Evolutionary conservation across 805 yeast species (phyloP), one percentile per base, ranked within the genome.

Genomic region (Saccharomycopsis babjevae): DNA sequence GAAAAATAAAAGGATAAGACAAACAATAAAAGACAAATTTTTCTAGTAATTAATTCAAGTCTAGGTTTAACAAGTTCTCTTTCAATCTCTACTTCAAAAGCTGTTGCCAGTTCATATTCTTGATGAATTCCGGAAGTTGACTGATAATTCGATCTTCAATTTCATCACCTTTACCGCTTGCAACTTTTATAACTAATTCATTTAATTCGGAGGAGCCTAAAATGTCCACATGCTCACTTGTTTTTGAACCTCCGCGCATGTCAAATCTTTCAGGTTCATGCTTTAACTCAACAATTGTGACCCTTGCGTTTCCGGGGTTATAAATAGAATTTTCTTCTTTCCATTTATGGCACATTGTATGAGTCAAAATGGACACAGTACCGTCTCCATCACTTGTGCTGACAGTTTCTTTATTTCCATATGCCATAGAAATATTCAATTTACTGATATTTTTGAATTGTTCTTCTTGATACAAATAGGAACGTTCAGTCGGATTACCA

Each of bases 181-280:
- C 97, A 18, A 94, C 90, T 64, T 81, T 81, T 59, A 93, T 75
- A 13, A 94, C 77, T 68, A 92, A 75, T 69, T 94, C 99, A 70
- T 94, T 94, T 70, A 94, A 76, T 69, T 87, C 96, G 0, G 97
- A 89, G 64, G 96, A 84, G 1, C 99, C 99, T 56, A 94, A 77
- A 56, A 94, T 92, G 70, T 94, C 99, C 34, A 94, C 99, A 72
- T 94, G 99, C 68, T 94, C 99, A 0, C 98, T 97, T 0, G 97
- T 93, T 70, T 88, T 88, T 11, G 97, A 96, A 15, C 99, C 99
- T 30, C 99, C 99, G 66, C 99, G 81, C 39, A 94, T 88, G 74
- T 94, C 99, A 68, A 88, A 91, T 66, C 89, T 76, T 69, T 89
- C 96, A 0, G 99, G 99, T 70, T 92, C 96, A 69, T 94, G 97